These are phyloP conservation scores for Cyclostephanos invisitatus DNA, from an alignment of 108 stramenopile species.

Conservation along the genomic window DNA sequence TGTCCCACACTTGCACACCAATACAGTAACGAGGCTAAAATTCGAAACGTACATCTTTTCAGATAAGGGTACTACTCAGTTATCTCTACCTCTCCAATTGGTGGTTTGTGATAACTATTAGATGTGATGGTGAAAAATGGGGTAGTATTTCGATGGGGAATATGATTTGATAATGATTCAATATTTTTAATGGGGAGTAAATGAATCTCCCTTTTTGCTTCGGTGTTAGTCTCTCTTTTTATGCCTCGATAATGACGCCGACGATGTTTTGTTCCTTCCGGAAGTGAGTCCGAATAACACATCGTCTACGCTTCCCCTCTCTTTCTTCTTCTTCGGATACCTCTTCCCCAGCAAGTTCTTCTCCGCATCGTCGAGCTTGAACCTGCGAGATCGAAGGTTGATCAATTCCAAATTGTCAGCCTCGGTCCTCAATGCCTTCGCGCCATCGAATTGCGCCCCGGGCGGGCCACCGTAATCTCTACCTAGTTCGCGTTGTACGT, in stretches of 20 bases:
- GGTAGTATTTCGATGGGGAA: too few relatives aligned
- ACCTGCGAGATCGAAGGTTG: constrained; percentile 62
- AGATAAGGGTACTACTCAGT: too few relatives aligned
- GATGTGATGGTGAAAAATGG: too few relatives aligned
- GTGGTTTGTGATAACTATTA: too few relatives aligned
- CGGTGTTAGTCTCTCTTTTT: constrained; percentile 29
- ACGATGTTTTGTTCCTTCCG: constrained; percentile 13
- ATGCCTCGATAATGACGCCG: constrained; percentile 7
- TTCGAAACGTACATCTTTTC: too few relatives aligned
- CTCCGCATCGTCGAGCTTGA: constrained; percentile 71
- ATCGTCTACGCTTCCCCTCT: constrained; percentile 25
- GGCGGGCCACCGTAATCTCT: constrained; percentile 32
- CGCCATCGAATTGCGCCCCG: constrained; percentile 70
- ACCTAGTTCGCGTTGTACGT: constrained; percentile 58
- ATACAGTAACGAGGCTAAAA: too few relatives aligned
- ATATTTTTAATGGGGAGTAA: not conserved
- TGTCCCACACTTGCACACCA: too few relatives aligned
- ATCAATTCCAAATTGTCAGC: constrained; percentile 87
- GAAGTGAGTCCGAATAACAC: constrained; percentile 36
- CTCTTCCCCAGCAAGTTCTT: constrained; percentile 69
- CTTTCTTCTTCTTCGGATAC: constrained; percentile 67
- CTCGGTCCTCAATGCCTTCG: constrained; percentile 62
- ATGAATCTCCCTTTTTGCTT: not conserved
- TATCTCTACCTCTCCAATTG: too few relatives aligned
- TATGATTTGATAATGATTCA: too few relatives aligned